A percentile compares a stretch with the other conserved stretches of the same genome.
Conservation (phyloP, 345 rosid species). For the Pistacia atlantica region DNA sequence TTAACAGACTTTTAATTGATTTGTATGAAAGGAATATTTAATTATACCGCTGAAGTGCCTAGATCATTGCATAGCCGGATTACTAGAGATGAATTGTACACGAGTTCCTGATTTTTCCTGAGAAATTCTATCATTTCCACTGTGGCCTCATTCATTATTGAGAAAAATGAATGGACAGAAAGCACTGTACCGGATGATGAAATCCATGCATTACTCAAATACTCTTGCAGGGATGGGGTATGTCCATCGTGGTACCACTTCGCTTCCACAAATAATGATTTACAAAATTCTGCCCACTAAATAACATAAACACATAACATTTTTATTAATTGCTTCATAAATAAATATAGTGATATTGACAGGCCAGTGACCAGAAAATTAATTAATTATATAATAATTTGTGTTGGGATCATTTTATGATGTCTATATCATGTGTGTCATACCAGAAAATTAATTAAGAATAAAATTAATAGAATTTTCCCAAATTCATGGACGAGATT, state of each 20-base stretch:
- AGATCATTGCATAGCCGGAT: slow-evolving; percentile 56
- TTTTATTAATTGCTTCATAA: background rate
- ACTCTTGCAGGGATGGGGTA: slow-evolving; percentile 44
- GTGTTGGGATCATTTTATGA: too few relatives aligned
- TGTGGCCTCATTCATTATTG: slow-evolving; percentile 14
- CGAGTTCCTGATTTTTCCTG: slow-evolving; percentile 27
- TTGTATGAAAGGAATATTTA: background rate
- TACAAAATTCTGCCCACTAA: slow-evolving; percentile 60
- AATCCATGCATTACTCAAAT: slow-evolving; percentile 44
- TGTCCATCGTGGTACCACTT: slow-evolving; percentile 41
- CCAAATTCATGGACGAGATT: too few relatives aligned
- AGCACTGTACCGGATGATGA: slow-evolving; percentile 46
- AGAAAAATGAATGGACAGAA: slow-evolving; percentile 32
- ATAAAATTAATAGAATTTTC: too few relatives aligned
- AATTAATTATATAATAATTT: too few relatives aligned
- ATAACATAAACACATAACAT: background rate
- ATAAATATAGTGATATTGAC: too few relatives aligned
- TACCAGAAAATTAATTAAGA: too few relatives aligned
- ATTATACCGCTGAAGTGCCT: slow-evolving; percentile 42
- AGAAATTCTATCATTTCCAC: slow-evolving; percentile 10
- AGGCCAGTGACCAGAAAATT: too few relatives aligned
- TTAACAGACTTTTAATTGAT: background rate
- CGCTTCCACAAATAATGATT: slow-evolving; percentile 50
- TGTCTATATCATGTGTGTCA: too few relatives aligned
- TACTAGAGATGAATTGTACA: slow-evolving; percentile 35